Evolutionary conservation across 73 alveolate genomes (phyloP).

Genomic region (Halteria grandinella): DNA sequence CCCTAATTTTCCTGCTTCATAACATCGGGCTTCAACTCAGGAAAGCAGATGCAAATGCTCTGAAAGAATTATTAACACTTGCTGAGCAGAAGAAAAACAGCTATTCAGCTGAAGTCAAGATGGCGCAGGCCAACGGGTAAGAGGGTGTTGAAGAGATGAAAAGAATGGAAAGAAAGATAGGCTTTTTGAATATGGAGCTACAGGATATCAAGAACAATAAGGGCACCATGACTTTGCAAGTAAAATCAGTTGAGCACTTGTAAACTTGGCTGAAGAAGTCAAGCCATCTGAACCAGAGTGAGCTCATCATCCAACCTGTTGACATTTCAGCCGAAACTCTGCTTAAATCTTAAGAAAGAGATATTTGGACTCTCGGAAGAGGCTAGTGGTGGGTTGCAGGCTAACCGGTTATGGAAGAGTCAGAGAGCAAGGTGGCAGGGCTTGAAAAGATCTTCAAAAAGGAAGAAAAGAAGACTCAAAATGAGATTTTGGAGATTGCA

Average conservation of each 20-base stretch:
- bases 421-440: too few relatives aligned
- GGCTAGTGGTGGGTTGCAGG: too few relatives aligned
- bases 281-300: constrained; percentile 35
- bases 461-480: too few relatives aligned
- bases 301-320: constrained; percentile 47
- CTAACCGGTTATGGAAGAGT: too few relatives aligned
- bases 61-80: constrained; percentile 35
- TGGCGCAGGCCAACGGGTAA: background rate
- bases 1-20: constrained; percentile 62
- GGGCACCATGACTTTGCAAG: constrained; percentile 33
- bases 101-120: constrained; percentile 7
- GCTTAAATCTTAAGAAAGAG: background rate
- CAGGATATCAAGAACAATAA: constrained; percentile 63
- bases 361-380: too few relatives aligned
- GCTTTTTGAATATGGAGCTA: constrained; percentile 55
- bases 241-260: constrained; percentile 47
- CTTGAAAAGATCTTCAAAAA: too few relatives aligned
- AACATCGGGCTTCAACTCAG: constrained; percentile 64
- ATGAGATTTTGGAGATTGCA: too few relatives aligned
- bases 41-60: constrained; percentile 54
- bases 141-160: background rate
- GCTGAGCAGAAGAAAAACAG: constrained; percentile 52
- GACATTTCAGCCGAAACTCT: constrained; percentile 25
- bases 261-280: constrained; percentile 63
- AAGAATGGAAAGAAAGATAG: constrained; percentile 44